Base-by-base conservation (phyloP, 371 early-diverging fungal species). In the Fennellomyces sp. region DNA sequence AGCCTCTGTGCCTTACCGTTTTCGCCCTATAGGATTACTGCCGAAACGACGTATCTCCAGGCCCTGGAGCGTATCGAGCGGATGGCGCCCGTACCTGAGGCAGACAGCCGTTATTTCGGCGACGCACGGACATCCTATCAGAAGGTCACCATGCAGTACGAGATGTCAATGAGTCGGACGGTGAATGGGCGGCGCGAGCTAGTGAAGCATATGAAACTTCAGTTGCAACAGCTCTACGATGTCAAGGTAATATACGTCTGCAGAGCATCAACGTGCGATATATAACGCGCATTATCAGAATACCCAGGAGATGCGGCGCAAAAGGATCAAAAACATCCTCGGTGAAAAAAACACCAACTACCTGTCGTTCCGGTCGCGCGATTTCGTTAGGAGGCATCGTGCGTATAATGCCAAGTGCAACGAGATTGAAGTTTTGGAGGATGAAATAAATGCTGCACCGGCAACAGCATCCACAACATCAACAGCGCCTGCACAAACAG, bases 321-420 rank as follows among this genome's bases (percentile, higher is more conserved):
- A 56, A 33, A 62, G 41, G 28, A 52, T 62, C n/a, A 62, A 62
- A 28, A 55, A 21, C 3, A 52, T 49, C 5, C 49, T 62, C n/a
- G 54, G 62, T 31, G 56, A 62, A 50, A 62, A 56, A 41, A 62
- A 62, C 33, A 39, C 50, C 4, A 50, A 62, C 33, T 62, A 62
- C 30, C 26, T 61, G 26, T 26, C 27, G 19, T 61, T 45, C 28
- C 52, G 53, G 4, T 52, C 47, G 5, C 61, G 54, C 17, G 61
- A 61, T 23, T 31, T 53, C n/a, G 48, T 31, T n/a, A 53, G 54
- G 45, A 26, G 61, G 21, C 61, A 61, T 12, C 29, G 28, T 19
- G 25, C 27, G 1, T 62, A 62, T 23, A 56, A 23, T 5, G 30
- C 17, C 17, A 62, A 62, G 51, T 62, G 62, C 29, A 17, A 41